Evolutionary conservation across 306 rosid species (phyloP).

Genomic region (Prunus fruticosa): DNA sequence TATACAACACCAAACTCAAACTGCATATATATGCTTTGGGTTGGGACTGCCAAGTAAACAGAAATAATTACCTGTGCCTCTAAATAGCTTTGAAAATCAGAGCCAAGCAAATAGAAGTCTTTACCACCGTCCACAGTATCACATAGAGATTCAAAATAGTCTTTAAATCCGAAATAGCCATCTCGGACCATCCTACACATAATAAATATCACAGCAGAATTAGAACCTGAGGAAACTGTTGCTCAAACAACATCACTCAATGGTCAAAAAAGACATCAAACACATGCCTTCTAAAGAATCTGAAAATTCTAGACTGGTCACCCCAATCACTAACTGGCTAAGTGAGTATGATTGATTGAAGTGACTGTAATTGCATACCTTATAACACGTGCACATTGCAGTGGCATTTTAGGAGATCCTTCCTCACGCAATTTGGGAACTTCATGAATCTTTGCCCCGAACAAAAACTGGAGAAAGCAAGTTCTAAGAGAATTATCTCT

Average conservation of each 20-base stretch:
- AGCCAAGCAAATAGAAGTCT: conserved; percentile 60
- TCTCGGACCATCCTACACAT: conserved; percentile 64
- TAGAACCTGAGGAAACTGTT: background rate
- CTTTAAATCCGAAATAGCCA: conserved; percentile 58
- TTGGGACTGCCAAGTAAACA: conserved; percentile 6
- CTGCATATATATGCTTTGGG: background rate
- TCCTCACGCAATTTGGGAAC: conserved; percentile 57
- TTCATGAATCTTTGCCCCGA: conserved; percentile 64
- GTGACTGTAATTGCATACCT: conserved; percentile 33
- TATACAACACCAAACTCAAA: background rate
- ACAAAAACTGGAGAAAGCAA: conserved; percentile 53
- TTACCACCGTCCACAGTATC: conserved; percentile 52
- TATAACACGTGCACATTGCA: conserved; percentile 59
- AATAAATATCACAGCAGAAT: conserved; percentile 13
- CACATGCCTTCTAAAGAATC: background rate
- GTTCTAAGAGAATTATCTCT: conserved; percentile 13
- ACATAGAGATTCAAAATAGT: conserved; percentile 61
- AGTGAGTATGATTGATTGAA: background rate
- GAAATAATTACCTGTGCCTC: conserved; percentile 64
- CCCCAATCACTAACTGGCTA: background rate
- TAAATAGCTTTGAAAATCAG: conserved; percentile 67
- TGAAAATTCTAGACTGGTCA: background rate
- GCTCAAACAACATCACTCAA: background rate
- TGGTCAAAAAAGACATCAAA: background rate
- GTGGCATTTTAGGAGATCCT: conserved; percentile 37